Base-by-base conservation (phyloP, 2,329 filamentous ascomycete genomes). In the Coniosporium tulheliwenetii region DNA sequence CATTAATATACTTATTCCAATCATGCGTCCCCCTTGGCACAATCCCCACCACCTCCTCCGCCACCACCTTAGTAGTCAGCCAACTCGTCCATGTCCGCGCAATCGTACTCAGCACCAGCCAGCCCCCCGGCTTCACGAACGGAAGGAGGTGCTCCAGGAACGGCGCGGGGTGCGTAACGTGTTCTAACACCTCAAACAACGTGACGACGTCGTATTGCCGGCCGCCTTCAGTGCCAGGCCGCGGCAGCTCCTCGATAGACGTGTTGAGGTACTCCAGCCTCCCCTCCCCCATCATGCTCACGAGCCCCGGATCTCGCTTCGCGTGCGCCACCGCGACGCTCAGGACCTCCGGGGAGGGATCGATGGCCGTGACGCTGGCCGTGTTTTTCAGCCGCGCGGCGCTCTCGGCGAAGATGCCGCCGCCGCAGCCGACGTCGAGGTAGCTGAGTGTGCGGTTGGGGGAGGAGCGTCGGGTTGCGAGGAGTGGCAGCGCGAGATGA, bases 1-100 rank as follows among this genome's bases (percentile, higher is more conserved):
- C 82, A 55, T 95, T 91, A 49, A 98, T 79, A 63, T 96, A 98
- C 65, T 96, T 93, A 46, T 71, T 70, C 91, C 91, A 98, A 59
- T 95, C 86, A 63, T 98, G 91, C 37, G 91, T 98, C 1, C 91
- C 91, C 47, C 74, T 75, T 8, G 91, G 91, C 42, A 98, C 91
- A 45, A 96, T 85, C 5, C 83, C 70, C 56, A 93, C 52, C 43
- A 95, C 57, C 63, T 91, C 84, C 64, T 98, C 91, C 0, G 91
- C 91, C 47, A 94, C 71, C 16, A 96, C 65, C 53, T 94, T 94
- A 2, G 93, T 98, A 10, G 89, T 86, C 37, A 95, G 61, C 80
- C 85, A 98, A 50, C 84, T 91, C 45, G 77, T 77, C 72, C 84
- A 83, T 1, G 85, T 93, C 47, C 91, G 71, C 39, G 91, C 83